Evolutionary conservation across 2,329 filamentous ascomycete species (phyloP).

Genomic region (Bipolaris victoriae): DNA sequence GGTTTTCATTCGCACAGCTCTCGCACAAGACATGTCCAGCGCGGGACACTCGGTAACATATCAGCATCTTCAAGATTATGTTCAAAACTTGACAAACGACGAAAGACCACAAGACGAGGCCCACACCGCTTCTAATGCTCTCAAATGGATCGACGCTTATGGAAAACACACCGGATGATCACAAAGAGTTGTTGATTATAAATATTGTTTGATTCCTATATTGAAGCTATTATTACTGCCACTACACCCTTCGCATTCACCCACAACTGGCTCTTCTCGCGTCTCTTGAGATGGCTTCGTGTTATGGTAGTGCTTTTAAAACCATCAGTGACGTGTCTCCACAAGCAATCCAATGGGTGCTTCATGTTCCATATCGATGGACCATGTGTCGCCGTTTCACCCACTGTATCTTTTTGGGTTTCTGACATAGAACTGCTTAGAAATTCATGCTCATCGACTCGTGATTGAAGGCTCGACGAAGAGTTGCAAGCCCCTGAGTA

Average conservation of each 20-base stretch:
- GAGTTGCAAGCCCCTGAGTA: conserved; percentile 1
- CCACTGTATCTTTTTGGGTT: conserved; percentile 13
- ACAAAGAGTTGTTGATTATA: background rate
- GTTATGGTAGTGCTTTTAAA: background rate
- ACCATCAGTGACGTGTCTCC: conserved; percentile 1
- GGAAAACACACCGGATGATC: background rate
- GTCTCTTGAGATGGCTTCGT: background rate
- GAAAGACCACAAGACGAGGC: conserved; percentile 4
- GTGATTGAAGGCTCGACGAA: conserved; percentile 11
- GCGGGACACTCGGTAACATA: conserved; percentile 12
- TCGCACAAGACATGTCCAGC: conserved; percentile 26
- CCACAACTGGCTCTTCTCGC: conserved; percentile 12
- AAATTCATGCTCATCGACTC: background rate
- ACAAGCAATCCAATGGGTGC: conserved; percentile 10
- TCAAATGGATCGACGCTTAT: conserved; percentile 27
- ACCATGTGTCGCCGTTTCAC: background rate
- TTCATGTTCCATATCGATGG: background rate
- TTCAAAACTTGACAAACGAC: conserved; percentile 8
- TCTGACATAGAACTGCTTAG: conserved; percentile 2
- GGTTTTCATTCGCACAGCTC: conserved; percentile 38
- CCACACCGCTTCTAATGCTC: conserved; percentile 13
- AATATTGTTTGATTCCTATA: conserved; percentile 10
- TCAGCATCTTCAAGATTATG: conserved; percentile 15
- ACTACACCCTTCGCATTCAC: conserved; percentile 20
- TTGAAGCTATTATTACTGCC: conserved; percentile 23